These are phyloP conservation scores for Trichomonascaceae sp. DNA, from an alignment of 1,139 yeast genomes.

Conservation along the genomic window DNA sequence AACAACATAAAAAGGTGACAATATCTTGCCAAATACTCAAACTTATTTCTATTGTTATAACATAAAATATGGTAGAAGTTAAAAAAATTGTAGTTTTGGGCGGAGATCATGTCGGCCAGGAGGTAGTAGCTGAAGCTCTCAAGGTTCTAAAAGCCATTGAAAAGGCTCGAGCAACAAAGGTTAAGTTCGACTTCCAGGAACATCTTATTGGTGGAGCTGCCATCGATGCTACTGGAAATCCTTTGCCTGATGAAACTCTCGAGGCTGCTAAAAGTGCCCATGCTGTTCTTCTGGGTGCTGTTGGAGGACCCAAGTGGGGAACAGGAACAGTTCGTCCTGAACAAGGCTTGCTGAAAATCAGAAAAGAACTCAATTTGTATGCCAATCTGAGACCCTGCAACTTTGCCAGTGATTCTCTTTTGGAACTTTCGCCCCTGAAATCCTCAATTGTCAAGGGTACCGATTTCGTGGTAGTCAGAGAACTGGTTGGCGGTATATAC, in stretches of 20 bases:
- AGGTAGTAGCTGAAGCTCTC: conserved; percentile 82
- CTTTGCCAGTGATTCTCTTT: conserved; percentile 79
- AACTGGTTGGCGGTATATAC: conserved; percentile 95
- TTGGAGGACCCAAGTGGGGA: conserved; percentile 99
- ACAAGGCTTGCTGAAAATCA: conserved; percentile 86
- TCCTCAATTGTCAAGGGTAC: conserved; percentile 83
- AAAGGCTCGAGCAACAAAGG: conserved; percentile 47
- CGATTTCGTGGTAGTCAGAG: conserved; percentile 87
- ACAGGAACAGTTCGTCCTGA: conserved; percentile 91
- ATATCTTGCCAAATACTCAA: too few species aligned
- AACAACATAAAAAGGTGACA: background rate
- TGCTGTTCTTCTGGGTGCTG: conserved; percentile 94
- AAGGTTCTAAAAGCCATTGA: conserved; percentile 80
- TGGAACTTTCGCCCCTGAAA: conserved; percentile 83
- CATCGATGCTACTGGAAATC: conserved; percentile 91
- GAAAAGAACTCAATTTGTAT: conserved; percentile 88
- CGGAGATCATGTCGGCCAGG: conserved; percentile 96
- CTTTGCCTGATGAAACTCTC: conserved; percentile 82
- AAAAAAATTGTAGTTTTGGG: conserved; percentile 83
- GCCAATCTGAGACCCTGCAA: conserved; percentile 97
- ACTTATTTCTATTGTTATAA: too few species aligned
- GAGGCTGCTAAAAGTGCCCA: conserved; percentile 83
- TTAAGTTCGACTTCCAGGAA: conserved; percentile 67
- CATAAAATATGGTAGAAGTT: background rate
- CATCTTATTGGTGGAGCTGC: conserved; percentile 98